Evolutionary conservation across 2,329 filamentous ascomycete species (phyloP).

Genomic region (Colletotrichum acutatum): DNA sequence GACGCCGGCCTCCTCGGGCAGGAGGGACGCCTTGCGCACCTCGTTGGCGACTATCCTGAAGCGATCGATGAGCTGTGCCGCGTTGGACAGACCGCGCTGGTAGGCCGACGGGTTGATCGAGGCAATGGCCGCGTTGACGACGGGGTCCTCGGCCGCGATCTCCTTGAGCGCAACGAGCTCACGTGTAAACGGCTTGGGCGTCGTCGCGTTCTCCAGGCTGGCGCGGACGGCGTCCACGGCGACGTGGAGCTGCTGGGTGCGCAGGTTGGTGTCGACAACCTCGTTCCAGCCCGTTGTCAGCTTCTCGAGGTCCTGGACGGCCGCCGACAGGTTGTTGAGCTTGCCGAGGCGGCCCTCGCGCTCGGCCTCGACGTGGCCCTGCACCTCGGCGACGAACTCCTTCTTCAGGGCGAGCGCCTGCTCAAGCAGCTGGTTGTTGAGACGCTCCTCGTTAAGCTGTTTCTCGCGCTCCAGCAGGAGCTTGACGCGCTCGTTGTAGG

Average conservation of each 20-base stretch:
- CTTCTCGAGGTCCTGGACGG: constrained; percentile 85
- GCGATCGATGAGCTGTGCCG: constrained; percentile 89
- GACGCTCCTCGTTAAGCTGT: constrained; percentile 83
- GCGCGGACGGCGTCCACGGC: constrained; percentile 93
- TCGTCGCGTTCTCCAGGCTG: constrained; percentile 78
- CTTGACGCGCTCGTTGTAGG: constrained; percentile 83
- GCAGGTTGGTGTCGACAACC: constrained; percentile 89
- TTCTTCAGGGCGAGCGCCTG: constrained; percentile 91
- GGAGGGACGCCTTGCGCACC: constrained; percentile 91
- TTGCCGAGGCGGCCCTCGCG: constrained; percentile 87
- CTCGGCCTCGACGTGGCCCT: constrained; percentile 87
- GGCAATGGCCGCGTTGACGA: constrained; percentile 94
- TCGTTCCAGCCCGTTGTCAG: constrained; percentile 91
- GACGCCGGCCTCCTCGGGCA: constrained; percentile 94
- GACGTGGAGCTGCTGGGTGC: constrained; percentile 95
- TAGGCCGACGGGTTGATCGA: constrained; percentile 95
- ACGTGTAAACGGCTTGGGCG: constrained; percentile 86
- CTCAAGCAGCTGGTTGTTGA: constrained; percentile 87
- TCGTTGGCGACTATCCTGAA: constrained; percentile 93
- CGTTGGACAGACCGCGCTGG: constrained; percentile 87
- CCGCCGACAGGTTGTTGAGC: constrained; percentile 80
- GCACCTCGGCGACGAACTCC: constrained; percentile 82
- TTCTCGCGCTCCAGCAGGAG: constrained; percentile 83
- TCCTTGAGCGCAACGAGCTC: constrained; percentile 96
- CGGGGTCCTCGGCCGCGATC: constrained; percentile 83